Evolutionary conservation across 805 yeast genomes (phyloP), one percentile per base, ranked within the genome.

Genomic region (Ogataea wickerhamii): DNA sequence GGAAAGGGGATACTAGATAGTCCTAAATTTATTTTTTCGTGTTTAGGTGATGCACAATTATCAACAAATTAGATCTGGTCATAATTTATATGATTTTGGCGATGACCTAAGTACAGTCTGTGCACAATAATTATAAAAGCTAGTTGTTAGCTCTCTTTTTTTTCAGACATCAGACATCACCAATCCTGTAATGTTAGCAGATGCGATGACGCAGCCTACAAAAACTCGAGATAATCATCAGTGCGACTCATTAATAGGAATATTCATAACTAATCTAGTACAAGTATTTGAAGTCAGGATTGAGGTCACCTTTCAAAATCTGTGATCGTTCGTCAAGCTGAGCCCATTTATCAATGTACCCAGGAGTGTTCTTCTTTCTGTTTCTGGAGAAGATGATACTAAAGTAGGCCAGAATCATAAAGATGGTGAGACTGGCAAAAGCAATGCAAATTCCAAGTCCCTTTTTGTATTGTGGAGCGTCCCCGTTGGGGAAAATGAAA

Each of bases 381-480:
- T 67, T 70, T 36, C 61, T 49, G 30, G 49, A 49, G 30, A 53
- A 47, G 7, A 66, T 45, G 21, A 59, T 48, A n/a, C 46, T 43
- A 38, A 60, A 63, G 43, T 70, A 56, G 26, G 59, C 40, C 2
- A 61, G 34, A 44, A 63, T 49, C 32, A 64, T 32, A 6, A 63
- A 43, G 21, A 76, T 60, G 1, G 79, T 67, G 17, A 71, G 47
- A 3, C 60, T 58, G 24, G 70, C 53, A 40, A 74, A 70, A 0
- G 75, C 80, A 32, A 81, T 53, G 41, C 74, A 59, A 20, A 76
- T 65, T 30, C 73, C 58, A 40, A 76, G 59, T 28, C 87, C 88
- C 29, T 71, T 75, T 24, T 52, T 64, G 55, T 73, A 81, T 22
- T 60, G 61, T n/a, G 87, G 87, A 11, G 82, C 69, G 44, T 80